Evolutionary conservation across 805 yeast genomes (phyloP), one percentile per base, ranked within the genome.

Genomic region (Starmerella apis): DNA sequence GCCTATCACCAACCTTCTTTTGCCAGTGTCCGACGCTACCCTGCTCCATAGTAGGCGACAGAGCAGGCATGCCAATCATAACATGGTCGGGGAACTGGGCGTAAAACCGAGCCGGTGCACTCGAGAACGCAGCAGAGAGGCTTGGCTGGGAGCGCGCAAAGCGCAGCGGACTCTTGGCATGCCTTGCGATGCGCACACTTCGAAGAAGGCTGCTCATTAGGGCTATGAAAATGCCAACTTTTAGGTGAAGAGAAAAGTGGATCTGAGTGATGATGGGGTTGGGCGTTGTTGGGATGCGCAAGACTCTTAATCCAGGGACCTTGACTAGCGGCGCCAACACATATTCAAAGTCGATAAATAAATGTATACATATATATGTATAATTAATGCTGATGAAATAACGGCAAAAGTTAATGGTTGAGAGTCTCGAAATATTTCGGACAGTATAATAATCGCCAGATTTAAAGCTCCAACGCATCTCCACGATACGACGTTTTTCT

Each of bases 11-110:
- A 33, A 81, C 85, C 41, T 77, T 69, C 73, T 88, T 92, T 65
- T 80, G 76, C 98, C 98, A 92, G 52, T 78, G 73, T 35, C 90
- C 90, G 57, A 92, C 73, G 68, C 79, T 82, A 66, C 98, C 98
- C 65, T 85, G 90, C 54, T 96, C 84, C 99, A 92, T 92, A 48
- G 99, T 92, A 58, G 99, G 98, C n/a, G 97, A 90, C 62, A 92
- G 74, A 9, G 99, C 98, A 44, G 98, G 99, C 98, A 92, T 92
- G 66, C 81, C 82, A 61, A 92, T 86, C 63, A 92, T 80, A 53
- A 83, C 79, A 70, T 92, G 96, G 19, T 79, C 68, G 31, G 95
- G 95, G 70, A 78, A 85, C 22, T 61, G 16, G 11, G 44, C 59
- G 66, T 68, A 48, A 70, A 63, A 42, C 61, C 61, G 47, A 59